These are phyloP conservation scores for Tephrocybe sp. DNA, from an alignment of 768 basidiomycete species.

Conservation along the genomic window DNA sequence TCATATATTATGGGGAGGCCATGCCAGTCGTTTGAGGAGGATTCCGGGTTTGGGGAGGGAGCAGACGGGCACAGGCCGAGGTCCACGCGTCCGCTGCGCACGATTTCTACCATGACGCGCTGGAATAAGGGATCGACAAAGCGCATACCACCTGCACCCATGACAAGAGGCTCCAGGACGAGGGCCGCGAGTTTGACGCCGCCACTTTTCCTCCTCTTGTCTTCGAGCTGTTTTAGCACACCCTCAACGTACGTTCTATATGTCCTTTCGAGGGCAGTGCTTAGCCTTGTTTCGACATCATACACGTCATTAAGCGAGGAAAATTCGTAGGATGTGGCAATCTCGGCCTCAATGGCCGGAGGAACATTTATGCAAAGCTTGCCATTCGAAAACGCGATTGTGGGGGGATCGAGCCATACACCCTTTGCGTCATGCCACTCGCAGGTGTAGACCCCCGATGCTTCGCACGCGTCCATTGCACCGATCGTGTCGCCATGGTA, in stretches of 20 bases:
- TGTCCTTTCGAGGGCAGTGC: conserved; percentile 53
- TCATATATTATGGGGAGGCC: conserved; percentile 92
- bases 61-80: conserved; percentile 5
- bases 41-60: too few species aligned
- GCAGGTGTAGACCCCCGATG: conserved; percentile 81
- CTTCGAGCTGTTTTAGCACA: conserved; percentile 45
- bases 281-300: conserved; percentile 59
- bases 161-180: conserved; percentile 86
- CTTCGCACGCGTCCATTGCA: conserved; percentile 92
- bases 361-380: conserved; percentile 53
- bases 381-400: conserved; percentile 66
- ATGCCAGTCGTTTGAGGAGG: conserved; percentile 38
- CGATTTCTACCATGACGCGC: conserved; percentile 77
- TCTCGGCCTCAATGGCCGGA: conserved; percentile 25
- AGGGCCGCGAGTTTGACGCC: conserved; percentile 62
- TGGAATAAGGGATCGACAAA: conserved; percentile 98
- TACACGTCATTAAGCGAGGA: conserved; percentile 62
- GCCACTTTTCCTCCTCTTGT: conserved; percentile 25
- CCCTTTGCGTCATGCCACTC: conserved; percentile 96
- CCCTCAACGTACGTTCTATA: conserved; percentile 62
- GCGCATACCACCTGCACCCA: conserved; percentile 97
- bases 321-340: conserved; percentile 23
- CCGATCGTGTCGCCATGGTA: conserved; percentile 99
- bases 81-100: conserved; percentile 37
- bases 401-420: conserved; percentile 91